A percentile compares a stretch with the other conserved stretches of the same genome.
These are phyloP conservation scores for Entomophthora muscae DNA, from an alignment of 371 early-diverging fungal genomes.

Conservation along the genomic window DNA sequence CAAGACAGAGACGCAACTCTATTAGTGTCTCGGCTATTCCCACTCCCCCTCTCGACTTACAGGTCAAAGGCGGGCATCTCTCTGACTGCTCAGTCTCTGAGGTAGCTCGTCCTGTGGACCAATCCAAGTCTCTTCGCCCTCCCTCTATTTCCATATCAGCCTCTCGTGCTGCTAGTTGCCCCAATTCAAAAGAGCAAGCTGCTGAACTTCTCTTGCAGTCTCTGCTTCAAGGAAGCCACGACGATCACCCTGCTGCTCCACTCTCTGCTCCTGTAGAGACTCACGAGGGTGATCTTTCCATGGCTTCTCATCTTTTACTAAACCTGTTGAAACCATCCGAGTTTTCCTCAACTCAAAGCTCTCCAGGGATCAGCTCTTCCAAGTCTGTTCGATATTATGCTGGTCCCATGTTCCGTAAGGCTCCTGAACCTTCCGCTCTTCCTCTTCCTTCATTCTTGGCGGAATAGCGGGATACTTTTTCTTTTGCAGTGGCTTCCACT, in stretches of 20 bases:
- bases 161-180: background rate
- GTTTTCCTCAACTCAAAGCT: background rate
- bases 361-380: background rate
- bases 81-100: background rate
- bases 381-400: background rate
- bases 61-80: background rate
- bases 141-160: background rate
- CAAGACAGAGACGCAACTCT: background rate
- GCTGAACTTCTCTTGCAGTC: background rate
- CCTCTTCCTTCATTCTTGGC: background rate
- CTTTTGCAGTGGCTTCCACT: background rate
- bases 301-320: slow-evolving; percentile 6
- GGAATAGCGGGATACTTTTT: background rate
- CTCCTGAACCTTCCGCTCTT: background rate
- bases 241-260: background rate
- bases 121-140: background rate
- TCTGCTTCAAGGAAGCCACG: background rate
- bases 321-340: background rate
- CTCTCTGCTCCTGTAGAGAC: background rate
- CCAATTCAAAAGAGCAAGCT: background rate
- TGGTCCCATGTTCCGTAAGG: background rate
- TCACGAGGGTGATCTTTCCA: background rate
- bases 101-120: background rate
- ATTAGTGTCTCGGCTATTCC: background rate
- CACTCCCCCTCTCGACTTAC: background rate